Evolutionary conservation across 371 early-diverging fungal species (phyloP).

Genomic region (Mucor saturninus): DNA sequence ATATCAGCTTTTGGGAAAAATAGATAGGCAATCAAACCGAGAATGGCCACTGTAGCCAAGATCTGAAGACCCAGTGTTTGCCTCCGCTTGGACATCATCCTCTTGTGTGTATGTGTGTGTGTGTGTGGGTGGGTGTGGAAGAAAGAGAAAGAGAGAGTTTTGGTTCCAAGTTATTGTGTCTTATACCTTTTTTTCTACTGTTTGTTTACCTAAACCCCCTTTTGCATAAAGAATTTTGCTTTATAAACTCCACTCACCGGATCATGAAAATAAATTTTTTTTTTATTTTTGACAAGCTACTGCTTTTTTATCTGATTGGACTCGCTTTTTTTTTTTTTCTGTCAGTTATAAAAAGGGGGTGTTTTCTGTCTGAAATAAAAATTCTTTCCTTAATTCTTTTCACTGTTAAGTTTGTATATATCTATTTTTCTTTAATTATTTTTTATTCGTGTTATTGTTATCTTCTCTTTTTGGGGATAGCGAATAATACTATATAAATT

Average conservation of each 20-base stretch:
- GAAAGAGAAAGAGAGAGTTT: background rate
- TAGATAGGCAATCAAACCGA: slow-evolving; percentile 6
- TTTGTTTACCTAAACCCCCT: background rate
- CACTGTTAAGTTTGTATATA: background rate
- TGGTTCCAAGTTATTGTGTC: background rate
- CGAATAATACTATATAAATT: background rate
- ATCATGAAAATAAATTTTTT: background rate
- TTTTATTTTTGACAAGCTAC: background rate
- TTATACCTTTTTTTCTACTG: background rate
- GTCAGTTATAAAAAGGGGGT: background rate
- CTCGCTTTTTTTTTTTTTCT: background rate
- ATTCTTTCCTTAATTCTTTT: slow-evolving; percentile 1
- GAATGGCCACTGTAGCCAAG: background rate
- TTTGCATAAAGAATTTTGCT: slow-evolving; percentile 2
- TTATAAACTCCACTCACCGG: background rate
- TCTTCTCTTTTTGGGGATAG: background rate
- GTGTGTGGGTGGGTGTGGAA: no score
- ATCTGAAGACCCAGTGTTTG: slow-evolving; percentile 12
- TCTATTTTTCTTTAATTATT: background rate
- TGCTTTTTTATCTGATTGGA: background rate
- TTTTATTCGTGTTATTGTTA: background rate
- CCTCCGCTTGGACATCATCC: slow-evolving; percentile 10
- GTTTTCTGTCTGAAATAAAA: background rate
- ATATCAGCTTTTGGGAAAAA: slow-evolving; percentile 1
- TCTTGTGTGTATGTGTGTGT: background rate